phyloP scores from a whole-genome alignment of 2,329 filamentous ascomycete genomes.

The Exophiala lecanii-corni region DNA sequence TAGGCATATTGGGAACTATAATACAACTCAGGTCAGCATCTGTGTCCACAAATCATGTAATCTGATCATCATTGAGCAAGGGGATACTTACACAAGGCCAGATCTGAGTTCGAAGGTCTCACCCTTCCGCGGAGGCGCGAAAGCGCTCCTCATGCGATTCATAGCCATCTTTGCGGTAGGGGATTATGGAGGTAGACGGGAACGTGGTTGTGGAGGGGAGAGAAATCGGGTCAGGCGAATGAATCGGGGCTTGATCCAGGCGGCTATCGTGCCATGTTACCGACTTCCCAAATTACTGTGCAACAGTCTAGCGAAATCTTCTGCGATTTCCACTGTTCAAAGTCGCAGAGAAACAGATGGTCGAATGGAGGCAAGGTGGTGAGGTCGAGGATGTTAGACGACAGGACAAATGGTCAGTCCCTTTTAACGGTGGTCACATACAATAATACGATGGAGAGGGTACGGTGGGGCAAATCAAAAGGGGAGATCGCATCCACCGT shows the following conservation, averaged over 20 bases:
- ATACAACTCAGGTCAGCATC: conserved; percentile 31
- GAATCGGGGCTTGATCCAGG: background rate
- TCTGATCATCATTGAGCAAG: conserved; percentile 12
- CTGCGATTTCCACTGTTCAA: too few species aligned
- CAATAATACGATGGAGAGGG: too few species aligned
- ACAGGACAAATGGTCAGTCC: too few species aligned
- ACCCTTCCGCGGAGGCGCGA: conserved; percentile 88
- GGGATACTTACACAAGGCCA: conserved; percentile 64
- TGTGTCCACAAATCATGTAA: conserved; percentile 28
- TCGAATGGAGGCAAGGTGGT: too few species aligned
- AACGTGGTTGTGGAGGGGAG: background rate
- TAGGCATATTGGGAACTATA: conserved; percentile 92
- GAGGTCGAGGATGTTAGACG: too few species aligned
- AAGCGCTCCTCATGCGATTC: conserved; percentile 90
- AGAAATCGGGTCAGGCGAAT: conserved; percentile 6
- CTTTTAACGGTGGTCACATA: too few species aligned
- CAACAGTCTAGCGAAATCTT: too few species aligned
- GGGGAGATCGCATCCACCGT: too few species aligned
- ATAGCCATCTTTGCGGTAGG: conserved; percentile 66
- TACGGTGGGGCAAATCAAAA: too few species aligned
- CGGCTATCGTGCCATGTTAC: conserved; percentile 20
- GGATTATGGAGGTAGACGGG: background rate
- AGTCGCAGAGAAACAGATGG: too few species aligned
- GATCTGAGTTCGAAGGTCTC: conserved; percentile 97
- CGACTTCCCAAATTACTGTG: too few species aligned